These are phyloP conservation scores for Chrysanthemum lavandulifolium DNA, from an alignment of 129 eudicot genomes.

Conservation along the genomic window DNA sequence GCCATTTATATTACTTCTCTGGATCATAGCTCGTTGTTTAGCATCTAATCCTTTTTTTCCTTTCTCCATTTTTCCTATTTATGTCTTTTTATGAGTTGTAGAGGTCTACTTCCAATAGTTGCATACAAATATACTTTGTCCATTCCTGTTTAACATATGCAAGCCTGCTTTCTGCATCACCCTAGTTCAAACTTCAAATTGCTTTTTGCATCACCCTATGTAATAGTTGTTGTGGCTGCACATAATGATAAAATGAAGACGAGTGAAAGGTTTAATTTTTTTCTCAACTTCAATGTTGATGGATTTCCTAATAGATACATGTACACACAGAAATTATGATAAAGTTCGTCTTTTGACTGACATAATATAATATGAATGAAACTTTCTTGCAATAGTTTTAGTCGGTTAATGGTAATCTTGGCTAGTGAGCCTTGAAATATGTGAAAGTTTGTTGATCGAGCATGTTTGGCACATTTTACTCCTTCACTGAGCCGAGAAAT, in stretches of 20 bases:
- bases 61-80: conserved; percentile 2
- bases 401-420: background rate
- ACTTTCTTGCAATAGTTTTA: background rate
- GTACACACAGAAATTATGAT: background rate
- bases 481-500: too few relatives aligned
- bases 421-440: background rate
- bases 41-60: background rate
- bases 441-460: background rate
- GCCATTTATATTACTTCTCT: conserved; percentile 1
- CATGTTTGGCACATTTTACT: too few relatives aligned
- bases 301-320: too few relatives aligned
- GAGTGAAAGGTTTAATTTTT: too few relatives aligned
- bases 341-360: background rate
- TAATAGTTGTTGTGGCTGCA: too few relatives aligned
- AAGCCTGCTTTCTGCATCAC: too few relatives aligned
- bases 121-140: conserved; percentile 1
- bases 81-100: conserved; percentile 3
- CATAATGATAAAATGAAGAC: too few relatives aligned
- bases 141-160: background rate
- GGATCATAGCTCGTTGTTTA: conserved; percentile 17
- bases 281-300: too few relatives aligned
- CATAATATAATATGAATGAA: conserved; percentile 6
- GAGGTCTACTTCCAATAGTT: background rate
- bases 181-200: too few relatives aligned
- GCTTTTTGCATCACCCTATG: too few relatives aligned